Conservation (phyloP, 2,329 filamentous ascomycete species). For the Pseudopyricularia javanii region DNA sequence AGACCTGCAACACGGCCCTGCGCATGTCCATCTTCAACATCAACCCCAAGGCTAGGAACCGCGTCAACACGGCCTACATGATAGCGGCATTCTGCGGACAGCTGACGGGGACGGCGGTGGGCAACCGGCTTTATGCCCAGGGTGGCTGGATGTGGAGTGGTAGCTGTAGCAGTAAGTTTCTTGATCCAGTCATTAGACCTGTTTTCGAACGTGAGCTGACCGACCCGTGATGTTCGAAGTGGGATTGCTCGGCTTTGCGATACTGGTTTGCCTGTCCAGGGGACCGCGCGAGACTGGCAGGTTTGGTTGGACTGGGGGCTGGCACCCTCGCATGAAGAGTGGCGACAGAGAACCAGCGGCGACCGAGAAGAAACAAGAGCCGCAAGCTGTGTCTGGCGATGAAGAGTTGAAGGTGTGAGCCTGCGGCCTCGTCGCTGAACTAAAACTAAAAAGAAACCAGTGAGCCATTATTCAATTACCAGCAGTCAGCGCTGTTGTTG, state of each 20-base stretch:
- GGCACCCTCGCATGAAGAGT: slow-evolving; percentile 10
- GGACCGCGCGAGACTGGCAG: slow-evolving; percentile 27
- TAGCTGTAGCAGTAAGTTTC: slow-evolving; percentile 22
- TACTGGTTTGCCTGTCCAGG: slow-evolving; percentile 20
- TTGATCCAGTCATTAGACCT: neutral
- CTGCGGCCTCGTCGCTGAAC: too few relatives aligned
- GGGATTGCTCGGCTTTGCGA: slow-evolving; percentile 22
- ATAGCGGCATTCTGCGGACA: slow-evolving; percentile 63
- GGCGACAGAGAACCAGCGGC: neutral
- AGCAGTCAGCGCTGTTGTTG: too few relatives aligned
- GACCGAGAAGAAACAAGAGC: neutral
- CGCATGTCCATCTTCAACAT: slow-evolving; percentile 58
- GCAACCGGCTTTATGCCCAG: slow-evolving; percentile 36
- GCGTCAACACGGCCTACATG: slow-evolving; percentile 78
- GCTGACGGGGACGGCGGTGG: slow-evolving; percentile 53
- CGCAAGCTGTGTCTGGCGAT: neutral
- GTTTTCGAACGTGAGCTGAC: neutral
- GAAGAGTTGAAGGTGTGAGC: neutral
- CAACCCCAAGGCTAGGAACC: slow-evolving; percentile 57
- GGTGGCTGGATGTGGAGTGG: slow-evolving; percentile 39
- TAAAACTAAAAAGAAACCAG: too few relatives aligned
- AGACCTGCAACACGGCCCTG: slow-evolving; percentile 65
- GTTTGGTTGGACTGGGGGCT: slow-evolving; percentile 29
- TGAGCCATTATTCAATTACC: too few relatives aligned
- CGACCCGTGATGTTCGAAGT: slow-evolving; percentile 10